Conservation (phyloP, 768 basidiomycete genomes). For the Xerocomellus chrysenteron region DNA sequence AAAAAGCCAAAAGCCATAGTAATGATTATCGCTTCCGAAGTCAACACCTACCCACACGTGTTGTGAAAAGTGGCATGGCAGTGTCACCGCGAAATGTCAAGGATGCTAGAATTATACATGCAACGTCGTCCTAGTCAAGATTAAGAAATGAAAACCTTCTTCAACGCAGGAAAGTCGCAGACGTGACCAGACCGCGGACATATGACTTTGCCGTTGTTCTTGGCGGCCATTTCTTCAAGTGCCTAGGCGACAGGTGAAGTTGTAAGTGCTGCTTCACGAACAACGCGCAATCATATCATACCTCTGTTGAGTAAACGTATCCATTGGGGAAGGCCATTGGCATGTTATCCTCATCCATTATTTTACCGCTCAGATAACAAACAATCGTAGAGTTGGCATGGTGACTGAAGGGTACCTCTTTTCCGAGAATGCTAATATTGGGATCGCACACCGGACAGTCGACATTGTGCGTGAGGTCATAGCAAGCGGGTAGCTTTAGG, state of each 20-base stretch:
- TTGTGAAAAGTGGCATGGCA: background rate
- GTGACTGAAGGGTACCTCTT: constrained; percentile 88
- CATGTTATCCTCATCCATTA: constrained; percentile 94
- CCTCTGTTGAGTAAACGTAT: constrained; percentile 91
- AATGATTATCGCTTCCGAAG: constrained; percentile 26
- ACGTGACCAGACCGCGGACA: constrained; percentile 74
- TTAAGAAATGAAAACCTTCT: constrained; percentile 91
- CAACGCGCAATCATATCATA: constrained; percentile 36
- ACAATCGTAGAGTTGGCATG: constrained; percentile 96
- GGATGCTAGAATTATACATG: background rate
- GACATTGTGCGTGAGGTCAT: constrained; percentile 63
- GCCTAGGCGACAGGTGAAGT: constrained; percentile 48
- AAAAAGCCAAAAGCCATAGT: constrained; percentile 10
- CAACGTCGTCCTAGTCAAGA: background rate
- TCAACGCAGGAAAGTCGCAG: constrained; percentile 63
- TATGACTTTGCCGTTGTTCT: constrained; percentile 74
- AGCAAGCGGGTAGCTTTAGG: constrained; percentile 86
- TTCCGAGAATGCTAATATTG: constrained; percentile 71
- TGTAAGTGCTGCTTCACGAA: constrained; percentile 10
- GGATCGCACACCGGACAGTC: constrained; percentile 92
- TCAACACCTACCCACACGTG: constrained; percentile 16
- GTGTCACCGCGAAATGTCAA: background rate
- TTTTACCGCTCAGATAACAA: constrained; percentile 84
- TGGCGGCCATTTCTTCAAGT: constrained; percentile 82
- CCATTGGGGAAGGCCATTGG: constrained; percentile 92